phyloP scores from a whole-genome alignment of 805 yeast species.

The Cyberlindnera euphorbiae region DNA sequence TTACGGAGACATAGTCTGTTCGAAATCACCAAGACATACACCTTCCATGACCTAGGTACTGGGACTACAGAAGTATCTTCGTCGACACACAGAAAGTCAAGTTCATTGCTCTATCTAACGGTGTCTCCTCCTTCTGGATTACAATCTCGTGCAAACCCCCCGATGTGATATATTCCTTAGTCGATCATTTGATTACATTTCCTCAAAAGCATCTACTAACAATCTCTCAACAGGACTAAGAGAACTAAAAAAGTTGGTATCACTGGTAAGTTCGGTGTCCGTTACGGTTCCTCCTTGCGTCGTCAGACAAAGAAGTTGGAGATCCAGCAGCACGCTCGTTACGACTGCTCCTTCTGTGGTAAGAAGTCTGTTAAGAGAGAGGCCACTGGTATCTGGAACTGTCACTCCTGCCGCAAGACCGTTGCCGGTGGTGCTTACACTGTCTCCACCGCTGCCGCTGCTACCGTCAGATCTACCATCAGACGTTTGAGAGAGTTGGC shows the following conservation, averaged over 20 bases:
- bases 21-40: no score
- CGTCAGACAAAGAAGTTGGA: slow-evolving; percentile 99
- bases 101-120: no score
- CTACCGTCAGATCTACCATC: slow-evolving; percentile 99
- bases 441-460: slow-evolving; percentile 99
- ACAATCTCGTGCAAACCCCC: background rate
- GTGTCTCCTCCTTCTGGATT: no score
- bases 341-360: slow-evolving; percentile 99
- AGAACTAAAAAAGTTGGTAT: slow-evolving; percentile 99
- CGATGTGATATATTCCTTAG: no score
- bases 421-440: slow-evolving; percentile 99
- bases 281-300: slow-evolving; percentile 99
- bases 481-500: slow-evolving; percentile 99
- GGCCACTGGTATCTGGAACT: slow-evolving; percentile 98
- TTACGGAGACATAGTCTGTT: no score
- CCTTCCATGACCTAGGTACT: no score
- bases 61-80: no score
- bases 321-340: slow-evolving; percentile 97
- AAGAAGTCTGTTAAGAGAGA: slow-evolving; percentile 97
- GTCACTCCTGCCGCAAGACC: slow-evolving; percentile 91
- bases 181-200: no score
- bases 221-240: slow-evolving; percentile 74
- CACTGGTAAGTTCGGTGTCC: slow-evolving; percentile 99
- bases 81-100: no score
- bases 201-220: slow-evolving; percentile 35